phyloP scores from a whole-genome alignment of 176 grass and related monocot genomes.

The Oryza australiensis region DNA sequence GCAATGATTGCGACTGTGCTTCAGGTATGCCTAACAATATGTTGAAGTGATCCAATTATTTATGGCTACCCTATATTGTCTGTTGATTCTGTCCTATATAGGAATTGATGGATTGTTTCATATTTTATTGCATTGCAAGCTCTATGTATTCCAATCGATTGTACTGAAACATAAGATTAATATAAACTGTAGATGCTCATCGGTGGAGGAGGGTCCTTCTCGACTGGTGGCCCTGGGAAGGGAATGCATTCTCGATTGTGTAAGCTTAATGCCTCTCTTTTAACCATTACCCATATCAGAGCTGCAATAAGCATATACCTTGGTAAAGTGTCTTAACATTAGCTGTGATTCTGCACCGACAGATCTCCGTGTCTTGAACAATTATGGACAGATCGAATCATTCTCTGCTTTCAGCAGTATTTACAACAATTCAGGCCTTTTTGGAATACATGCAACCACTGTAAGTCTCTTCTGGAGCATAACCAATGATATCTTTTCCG shows the following conservation, averaged over 20 bases:
- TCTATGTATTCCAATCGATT: not conserved
- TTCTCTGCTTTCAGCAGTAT: slow-evolving; percentile 87
- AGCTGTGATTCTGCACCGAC: slow-evolving; percentile 30
- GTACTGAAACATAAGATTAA: not conserved
- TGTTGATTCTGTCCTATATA: not conserved
- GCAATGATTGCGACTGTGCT: slow-evolving; percentile 66
- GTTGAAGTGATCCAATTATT: slow-evolving; percentile 26
- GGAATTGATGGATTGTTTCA: slow-evolving; percentile 9
- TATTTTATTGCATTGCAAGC: slow-evolving; percentile 16
- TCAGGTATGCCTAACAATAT: slow-evolving; percentile 56
- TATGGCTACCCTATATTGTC: slow-evolving; percentile 2
- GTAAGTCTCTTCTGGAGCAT: slow-evolving; percentile 51
- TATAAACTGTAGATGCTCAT: slow-evolving; percentile 78
- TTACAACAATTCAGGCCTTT: slow-evolving; percentile 83
- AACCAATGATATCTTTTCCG: not conserved
- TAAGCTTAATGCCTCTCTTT: slow-evolving; percentile 45
- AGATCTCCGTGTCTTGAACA: slow-evolving; percentile 79
- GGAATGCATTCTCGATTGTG: slow-evolving; percentile 92
- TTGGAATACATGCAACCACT: slow-evolving; percentile 72
- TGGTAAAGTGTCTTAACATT: slow-evolving; percentile 2
- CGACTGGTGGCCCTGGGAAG: slow-evolving; percentile 87
- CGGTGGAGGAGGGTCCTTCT: slow-evolving; percentile 89
- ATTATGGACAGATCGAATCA: slow-evolving; percentile 70
- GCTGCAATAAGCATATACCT: slow-evolving; percentile 6
- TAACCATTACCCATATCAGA: not conserved